Percentiles rank a stretch among this genome's conserved stretches.
These are phyloP conservation scores for Rosa persica DNA, from an alignment of 306 rosid genomes.

Conservation along the genomic window DNA sequence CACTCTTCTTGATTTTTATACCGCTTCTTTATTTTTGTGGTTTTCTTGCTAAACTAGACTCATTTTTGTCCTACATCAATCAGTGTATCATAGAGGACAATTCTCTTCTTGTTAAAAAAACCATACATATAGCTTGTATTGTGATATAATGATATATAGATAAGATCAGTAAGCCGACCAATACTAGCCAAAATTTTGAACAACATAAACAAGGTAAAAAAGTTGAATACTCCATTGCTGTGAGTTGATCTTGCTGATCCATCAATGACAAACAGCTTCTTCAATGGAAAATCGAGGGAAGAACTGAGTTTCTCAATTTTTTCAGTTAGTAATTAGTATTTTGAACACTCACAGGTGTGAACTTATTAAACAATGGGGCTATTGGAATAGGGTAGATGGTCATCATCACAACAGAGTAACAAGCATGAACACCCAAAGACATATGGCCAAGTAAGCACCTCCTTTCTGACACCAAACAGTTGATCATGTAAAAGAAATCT, in stretches of 20 bases:
- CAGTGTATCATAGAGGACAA: conserved; percentile 91
- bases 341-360: conserved; percentile 71
- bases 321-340: conserved; percentile 7
- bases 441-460: conserved; percentile 87
- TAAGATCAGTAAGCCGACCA: conserved; percentile 19
- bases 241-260: conserved; percentile 97
- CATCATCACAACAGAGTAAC: conserved; percentile 89
- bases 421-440: conserved; percentile 86
- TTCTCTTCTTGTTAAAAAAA: conserved; percentile 92
- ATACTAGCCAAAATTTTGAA: not conserved
- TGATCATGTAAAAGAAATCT: conserved; percentile 12
- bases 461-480: conserved; percentile 72
- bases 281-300: conserved; percentile 82
- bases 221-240: conserved; percentile 66
- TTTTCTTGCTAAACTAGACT: too few species aligned
- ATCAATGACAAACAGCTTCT: conserved; percentile 87
- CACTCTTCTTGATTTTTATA: too few species aligned
- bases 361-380: conserved; percentile 90
- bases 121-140: conserved; percentile 96
- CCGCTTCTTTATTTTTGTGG: too few species aligned
- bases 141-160: conserved; percentile 26
- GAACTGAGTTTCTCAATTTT: conserved; percentile 89
- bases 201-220: conserved; percentile 6
- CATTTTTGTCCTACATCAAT: too few species aligned
- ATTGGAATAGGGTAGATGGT: conserved; percentile 79